phyloP scores from a whole-genome alignment of 2,329 filamentous ascomycete species.

The Claviceps sp. region DNA sequence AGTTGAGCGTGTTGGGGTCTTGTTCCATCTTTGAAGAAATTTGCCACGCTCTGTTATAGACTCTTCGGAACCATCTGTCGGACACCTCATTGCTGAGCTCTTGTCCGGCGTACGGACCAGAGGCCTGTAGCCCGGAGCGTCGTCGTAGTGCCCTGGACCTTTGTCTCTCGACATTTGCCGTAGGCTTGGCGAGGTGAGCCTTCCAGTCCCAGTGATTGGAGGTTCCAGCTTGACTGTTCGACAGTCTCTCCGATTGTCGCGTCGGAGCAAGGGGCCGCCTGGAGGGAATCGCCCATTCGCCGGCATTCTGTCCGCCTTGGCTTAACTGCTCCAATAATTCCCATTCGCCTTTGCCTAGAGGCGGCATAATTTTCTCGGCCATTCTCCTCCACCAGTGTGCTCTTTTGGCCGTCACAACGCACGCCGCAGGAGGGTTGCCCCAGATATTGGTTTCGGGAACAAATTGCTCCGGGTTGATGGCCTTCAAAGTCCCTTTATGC shows the following conservation, averaged over 20 bases:
- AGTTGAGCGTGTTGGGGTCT: slow-evolving; percentile 15
- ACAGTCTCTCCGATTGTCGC: not conserved
- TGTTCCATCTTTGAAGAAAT: slow-evolving; percentile 28
- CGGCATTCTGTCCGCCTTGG: slow-evolving; percentile 22
- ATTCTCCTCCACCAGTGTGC: slow-evolving; percentile 34
- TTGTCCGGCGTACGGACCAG: slow-evolving; percentile 24
- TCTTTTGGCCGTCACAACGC: slow-evolving; percentile 27
- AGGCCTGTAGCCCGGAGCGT: slow-evolving; percentile 22
- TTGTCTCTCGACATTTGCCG: slow-evolving; percentile 24
- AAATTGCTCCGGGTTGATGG: slow-evolving; percentile 18
- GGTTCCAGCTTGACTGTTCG: not conserved
- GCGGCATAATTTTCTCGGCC: slow-evolving; percentile 37
- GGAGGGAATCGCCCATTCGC: slow-evolving; percentile 24
- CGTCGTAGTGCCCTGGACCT: slow-evolving; percentile 19
- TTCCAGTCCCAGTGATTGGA: slow-evolving; percentile 27
- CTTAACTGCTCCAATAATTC: slow-evolving; percentile 35
- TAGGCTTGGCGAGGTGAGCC: slow-evolving; percentile 24
- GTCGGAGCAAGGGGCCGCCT: slow-evolving; percentile 13
- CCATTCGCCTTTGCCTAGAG: slow-evolving; percentile 41
- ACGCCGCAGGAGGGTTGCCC: slow-evolving; percentile 29
- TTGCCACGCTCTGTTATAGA: slow-evolving; percentile 34
- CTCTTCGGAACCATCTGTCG: slow-evolving; percentile 30
- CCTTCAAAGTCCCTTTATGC: slow-evolving; percentile 13
- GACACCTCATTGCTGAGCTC: slow-evolving; percentile 20
- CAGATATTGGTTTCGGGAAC: slow-evolving; percentile 35